Evolutionary conservation across 345 rosid genomes (phyloP).

Genomic region (Turnera subulata): DNA sequence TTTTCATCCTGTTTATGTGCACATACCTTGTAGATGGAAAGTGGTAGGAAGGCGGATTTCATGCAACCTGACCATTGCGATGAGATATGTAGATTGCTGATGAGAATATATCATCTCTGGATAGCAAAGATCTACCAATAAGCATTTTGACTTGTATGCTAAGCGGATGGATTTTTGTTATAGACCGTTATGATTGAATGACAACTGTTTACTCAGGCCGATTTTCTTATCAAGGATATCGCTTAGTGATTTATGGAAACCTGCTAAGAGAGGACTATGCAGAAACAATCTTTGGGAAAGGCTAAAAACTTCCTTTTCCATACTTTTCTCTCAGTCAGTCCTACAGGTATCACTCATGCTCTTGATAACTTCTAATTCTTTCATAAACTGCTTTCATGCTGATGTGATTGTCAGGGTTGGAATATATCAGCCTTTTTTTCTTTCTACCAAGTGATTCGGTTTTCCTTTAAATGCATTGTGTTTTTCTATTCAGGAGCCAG

Average conservation of each 20-base stretch:
- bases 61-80: not conserved
- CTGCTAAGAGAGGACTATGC: slow-evolving; percentile 61
- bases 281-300: slow-evolving; percentile 73
- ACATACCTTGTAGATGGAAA: not conserved
- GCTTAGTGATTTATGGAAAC: slow-evolving; percentile 88
- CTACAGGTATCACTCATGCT: slow-evolving; percentile 60
- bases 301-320: slow-evolving; percentile 71
- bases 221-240: slow-evolving; percentile 85
- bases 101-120: no score
- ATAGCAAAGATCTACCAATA: no score
- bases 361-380: not conserved
- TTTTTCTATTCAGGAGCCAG: slow-evolving; percentile 70
- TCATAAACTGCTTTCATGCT: slow-evolving; percentile 15
- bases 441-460: not conserved
- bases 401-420: no score
- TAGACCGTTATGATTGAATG: slow-evolving; percentile 6
- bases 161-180: not conserved
- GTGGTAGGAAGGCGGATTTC: not conserved
- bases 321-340: slow-evolving; percentile 73
- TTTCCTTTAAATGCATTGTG: slow-evolving; percentile 6
- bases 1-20: not conserved
- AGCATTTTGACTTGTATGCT: not conserved
- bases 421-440: not conserved
- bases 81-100: no score
- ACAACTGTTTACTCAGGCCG: slow-evolving; percentile 51